Evolutionary conservation across 1,284 basidiomycete species (phyloP).

Genomic region (Irpex sp.): DNA sequence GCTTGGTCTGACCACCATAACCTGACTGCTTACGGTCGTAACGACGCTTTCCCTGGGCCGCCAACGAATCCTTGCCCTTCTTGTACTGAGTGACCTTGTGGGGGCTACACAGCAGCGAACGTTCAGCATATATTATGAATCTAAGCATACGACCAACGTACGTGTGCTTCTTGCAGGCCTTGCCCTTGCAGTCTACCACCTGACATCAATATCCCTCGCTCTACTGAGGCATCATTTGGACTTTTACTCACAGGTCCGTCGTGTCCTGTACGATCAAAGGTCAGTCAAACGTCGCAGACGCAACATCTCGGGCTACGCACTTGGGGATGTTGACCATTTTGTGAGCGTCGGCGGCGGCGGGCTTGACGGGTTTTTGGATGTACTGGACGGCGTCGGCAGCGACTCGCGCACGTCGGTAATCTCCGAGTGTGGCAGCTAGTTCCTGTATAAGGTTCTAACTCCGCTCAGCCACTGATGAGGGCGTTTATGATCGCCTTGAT

Average conservation of each 20-base stretch:
- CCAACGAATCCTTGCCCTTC: slow-evolving; percentile 96
- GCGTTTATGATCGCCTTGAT: background rate
- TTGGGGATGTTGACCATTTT: slow-evolving; percentile 93
- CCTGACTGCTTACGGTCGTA: slow-evolving; percentile 99
- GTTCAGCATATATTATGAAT: background rate
- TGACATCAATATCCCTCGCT: slow-evolving; percentile 15
- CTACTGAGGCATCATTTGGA: background rate
- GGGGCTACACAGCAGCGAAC: slow-evolving; percentile 46
- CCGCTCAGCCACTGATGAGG: slow-evolving; percentile 18
- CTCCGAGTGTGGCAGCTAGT: slow-evolving; percentile 27
- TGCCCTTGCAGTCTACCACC: slow-evolving; percentile 90
- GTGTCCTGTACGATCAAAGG: slow-evolving; percentile 53
- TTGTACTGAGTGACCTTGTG: slow-evolving; percentile 99
- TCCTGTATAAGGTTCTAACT: slow-evolving; percentile 24
- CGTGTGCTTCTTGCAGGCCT: slow-evolving; percentile 99
- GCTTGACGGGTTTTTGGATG: slow-evolving; percentile 22
- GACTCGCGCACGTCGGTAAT: slow-evolving; percentile 16
- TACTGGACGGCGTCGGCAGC: slow-evolving; percentile 16
- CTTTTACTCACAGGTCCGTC: slow-evolving; percentile 73
- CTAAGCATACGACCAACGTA: slow-evolving; percentile 38
- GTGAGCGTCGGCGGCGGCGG: slow-evolving; percentile 28
- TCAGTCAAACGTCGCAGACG: slow-evolving; percentile 2
- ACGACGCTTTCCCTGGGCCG: slow-evolving; percentile 99
- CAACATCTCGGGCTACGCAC: slow-evolving; percentile 41
- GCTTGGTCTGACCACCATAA: slow-evolving; percentile 99